Evolutionary conservation across 1,284 basidiomycete genomes (phyloP), one percentile per base, ranked within the genome.

Genomic region (Leucocoprinus gongylophorus): DNA sequence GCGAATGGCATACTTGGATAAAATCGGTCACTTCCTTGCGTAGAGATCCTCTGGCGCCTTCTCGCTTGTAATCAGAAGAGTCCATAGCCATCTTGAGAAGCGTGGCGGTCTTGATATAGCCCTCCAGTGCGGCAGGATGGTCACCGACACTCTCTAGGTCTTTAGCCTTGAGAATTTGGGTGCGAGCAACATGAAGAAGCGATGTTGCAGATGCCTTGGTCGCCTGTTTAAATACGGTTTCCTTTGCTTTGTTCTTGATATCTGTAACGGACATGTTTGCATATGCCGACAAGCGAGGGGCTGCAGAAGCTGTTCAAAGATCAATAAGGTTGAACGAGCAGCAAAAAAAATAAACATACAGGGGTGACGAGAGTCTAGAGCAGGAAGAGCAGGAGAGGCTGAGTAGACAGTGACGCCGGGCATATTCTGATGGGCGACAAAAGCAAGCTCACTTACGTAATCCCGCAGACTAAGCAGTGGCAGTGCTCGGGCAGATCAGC

Each of bases 181-280:
- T 69, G 40, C 77, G 73, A 12, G 85, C 85, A n/a, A 70, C 65
- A 59, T 70, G 75, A 66, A 88, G 76, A 57, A 88, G 72, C 7
- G 74, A 67, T 30, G 76, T 61, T 12, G 81, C 68, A 5, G 83
- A 78, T 42, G 73, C 73, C 15, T 81, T 79, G 54, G 69, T 71
- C 29, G 78, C 75, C 53, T 75, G 72, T 53, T 69, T 76, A 46
- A 72, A 70, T 13, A 80, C 80, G 42, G 73, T 68, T 50, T 79
- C 79, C 62, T 74, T 81, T 9, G 79, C 82, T 61, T 71, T 77
- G 48, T 74, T 71, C 64, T 85, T 86, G 62, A 88, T 81, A 54
- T 84, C 82, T 35, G 73, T 67, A 48, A 82, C 73, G n/a, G 76
- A 74, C 55, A 74, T 63, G 50, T 67, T 67, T 51, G 66, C 66